Evolutionary conservation across 163 green algal genomes (phyloP).

Genomic region (Prototheca wickerhamii): DNA sequence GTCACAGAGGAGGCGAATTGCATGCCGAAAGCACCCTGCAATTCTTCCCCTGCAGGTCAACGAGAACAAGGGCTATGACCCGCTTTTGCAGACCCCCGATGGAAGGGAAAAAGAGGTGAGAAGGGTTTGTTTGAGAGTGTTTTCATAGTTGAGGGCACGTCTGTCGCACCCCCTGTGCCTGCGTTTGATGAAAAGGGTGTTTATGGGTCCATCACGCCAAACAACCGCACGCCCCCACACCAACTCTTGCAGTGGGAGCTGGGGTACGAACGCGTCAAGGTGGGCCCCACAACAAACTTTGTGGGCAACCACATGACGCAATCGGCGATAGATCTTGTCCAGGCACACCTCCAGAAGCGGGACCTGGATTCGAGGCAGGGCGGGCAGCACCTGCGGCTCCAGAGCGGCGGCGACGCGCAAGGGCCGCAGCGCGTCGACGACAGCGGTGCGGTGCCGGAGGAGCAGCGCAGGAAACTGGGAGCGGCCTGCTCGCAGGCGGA

Average conservation of each 20-base stretch:
- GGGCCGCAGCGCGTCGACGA: not conserved
- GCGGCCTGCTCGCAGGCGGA: no score
- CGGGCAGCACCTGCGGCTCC: not conserved
- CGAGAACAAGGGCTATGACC: slow-evolving; percentile 14
- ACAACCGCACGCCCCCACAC: not conserved
- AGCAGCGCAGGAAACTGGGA: no score
- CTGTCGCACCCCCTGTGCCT: no score
- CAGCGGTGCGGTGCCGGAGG: no score
- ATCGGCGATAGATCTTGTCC: slow-evolving; percentile 69
- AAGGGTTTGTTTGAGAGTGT: not conserved
- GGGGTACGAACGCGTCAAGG: slow-evolving; percentile 63
- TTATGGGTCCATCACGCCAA: not conserved
- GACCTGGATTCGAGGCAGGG: not conserved
- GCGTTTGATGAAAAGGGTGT: no score
- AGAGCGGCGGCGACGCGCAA: no score
- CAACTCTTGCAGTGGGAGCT: slow-evolving; percentile 21
- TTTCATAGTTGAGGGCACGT: not conserved
- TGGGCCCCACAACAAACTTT: slow-evolving; percentile 77
- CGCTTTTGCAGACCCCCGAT: slow-evolving; percentile 13
- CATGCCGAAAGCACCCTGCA: no score
- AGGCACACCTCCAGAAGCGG: slow-evolving; percentile 37
- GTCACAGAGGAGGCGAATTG: no score
- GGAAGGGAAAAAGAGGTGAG: slow-evolving; percentile 10
- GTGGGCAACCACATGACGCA: slow-evolving; percentile 82
- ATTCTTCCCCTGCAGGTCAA: slow-evolving; percentile 20